Conservation (phyloP, 352 stramenopile genomes). For the Aphanomyces euteiches region DNA sequence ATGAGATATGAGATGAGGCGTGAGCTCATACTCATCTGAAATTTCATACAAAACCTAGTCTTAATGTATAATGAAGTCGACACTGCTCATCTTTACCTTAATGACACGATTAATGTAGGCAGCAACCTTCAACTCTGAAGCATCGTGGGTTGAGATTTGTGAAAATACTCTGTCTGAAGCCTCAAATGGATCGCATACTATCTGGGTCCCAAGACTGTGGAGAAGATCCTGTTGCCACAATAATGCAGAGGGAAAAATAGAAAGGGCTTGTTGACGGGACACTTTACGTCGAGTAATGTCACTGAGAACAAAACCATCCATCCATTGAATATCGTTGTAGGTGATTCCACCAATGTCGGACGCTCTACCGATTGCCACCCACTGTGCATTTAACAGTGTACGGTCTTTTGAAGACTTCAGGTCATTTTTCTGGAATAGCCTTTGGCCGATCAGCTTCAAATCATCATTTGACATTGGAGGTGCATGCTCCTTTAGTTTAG, state of each 20-base stretch:
- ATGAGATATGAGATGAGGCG: not conserved
- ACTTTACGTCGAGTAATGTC: not conserved
- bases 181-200: not conserved
- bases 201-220: not conserved
- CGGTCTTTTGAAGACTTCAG: not conserved
- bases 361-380: not conserved
- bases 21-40: not conserved
- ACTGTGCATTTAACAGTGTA: constrained; percentile 10
- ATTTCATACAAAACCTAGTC: not conserved
- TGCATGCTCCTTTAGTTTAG: constrained; percentile 8
- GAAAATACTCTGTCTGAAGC: not conserved
- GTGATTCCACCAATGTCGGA: constrained; percentile 5
- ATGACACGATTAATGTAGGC: not conserved
- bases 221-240: not conserved
- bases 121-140: constrained; percentile 1
- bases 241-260: not conserved
- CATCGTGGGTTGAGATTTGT: not conserved
- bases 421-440: constrained; percentile 1
- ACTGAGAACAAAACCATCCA: constrained; percentile 4
- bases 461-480: not conserved
- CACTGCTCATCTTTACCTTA: not conserved
- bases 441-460: not conserved
- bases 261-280: not conserved
- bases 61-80: not conserved
- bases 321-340: constrained; percentile 11